Percentiles rank a stretch among this genome's conserved stretches.
These are phyloP conservation scores for Aspergillus fumigatiaffinis DNA, from an alignment of 2,329 filamentous ascomycete genomes.

Conservation along the genomic window DNA sequence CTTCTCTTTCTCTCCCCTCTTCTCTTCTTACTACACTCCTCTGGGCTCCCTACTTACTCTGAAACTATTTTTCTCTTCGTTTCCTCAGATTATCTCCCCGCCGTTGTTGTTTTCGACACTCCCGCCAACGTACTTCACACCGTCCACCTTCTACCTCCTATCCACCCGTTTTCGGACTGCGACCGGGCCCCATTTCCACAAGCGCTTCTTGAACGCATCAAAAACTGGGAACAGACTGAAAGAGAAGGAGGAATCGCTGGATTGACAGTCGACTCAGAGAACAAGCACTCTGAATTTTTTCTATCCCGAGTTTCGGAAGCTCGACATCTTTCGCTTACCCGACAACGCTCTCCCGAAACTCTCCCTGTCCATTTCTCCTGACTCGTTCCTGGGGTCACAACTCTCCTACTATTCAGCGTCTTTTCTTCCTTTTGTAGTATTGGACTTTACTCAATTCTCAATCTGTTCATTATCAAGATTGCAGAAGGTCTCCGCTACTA, in stretches of 20 bases:
- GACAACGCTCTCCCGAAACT: constrained; percentile 8
- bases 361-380: constrained; percentile 9
- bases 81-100: constrained; percentile 6
- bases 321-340: constrained; percentile 18
- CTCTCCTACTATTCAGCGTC: constrained; percentile 9
- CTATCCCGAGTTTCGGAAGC: constrained; percentile 16
- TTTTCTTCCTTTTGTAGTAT: constrained; percentile 1
- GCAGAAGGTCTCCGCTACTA: background rate
- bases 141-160: background rate
- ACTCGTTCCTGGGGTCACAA: constrained; percentile 1
- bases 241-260: background rate
- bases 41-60: background rate
- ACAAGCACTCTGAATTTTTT: constrained; percentile 16
- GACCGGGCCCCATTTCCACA: constrained; percentile 6
- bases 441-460: background rate
- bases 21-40: background rate
- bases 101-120: constrained; percentile 4
- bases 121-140: background rate
- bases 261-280: constrained; percentile 2
- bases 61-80: constrained; percentile 5
- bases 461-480: background rate
- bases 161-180: constrained; percentile 15
- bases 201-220: constrained; percentile 2
- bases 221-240: background rate
- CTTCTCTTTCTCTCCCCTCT: background rate